A percentile compares a stretch with the other conserved stretches of the same genome.
phyloP scores from a whole-genome alignment of 164 flowering plant species.

The Nelumbo lutea region DNA sequence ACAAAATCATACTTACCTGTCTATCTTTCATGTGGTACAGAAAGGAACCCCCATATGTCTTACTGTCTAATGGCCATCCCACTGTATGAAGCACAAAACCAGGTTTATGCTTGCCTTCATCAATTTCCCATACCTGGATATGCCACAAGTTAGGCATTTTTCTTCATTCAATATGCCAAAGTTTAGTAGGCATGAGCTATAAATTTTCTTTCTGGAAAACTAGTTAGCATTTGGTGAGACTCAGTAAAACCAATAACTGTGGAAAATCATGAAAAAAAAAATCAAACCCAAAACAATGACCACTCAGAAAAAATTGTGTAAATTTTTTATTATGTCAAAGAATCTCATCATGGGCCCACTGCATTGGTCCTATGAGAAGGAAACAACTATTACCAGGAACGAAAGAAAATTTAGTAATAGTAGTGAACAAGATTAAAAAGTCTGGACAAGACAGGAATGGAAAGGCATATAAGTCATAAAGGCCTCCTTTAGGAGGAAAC shows the following conservation, averaged over 20 bases:
- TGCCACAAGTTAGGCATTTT: background rate
- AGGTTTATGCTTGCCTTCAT: conserved; percentile 64
- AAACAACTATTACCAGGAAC: background rate
- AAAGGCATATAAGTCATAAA: background rate
- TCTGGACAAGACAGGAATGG: background rate
- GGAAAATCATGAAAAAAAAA: background rate
- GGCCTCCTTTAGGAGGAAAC: background rate
- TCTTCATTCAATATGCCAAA: no score
- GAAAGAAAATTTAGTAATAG: background rate
- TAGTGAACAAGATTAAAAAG: background rate
- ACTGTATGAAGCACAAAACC: conserved; percentile 87
- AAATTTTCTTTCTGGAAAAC: background rate
- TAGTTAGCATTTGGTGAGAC: background rate
- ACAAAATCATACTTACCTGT: conserved; percentile 39
- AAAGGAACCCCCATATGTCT: conserved; percentile 97
- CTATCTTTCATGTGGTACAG: conserved; percentile 94
- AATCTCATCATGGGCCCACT: background rate
- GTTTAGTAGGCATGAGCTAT: background rate
- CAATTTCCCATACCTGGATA: conserved; percentile 92
- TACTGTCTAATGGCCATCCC: conserved; percentile 94
- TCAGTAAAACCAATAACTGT: background rate
- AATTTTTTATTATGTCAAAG: background rate
- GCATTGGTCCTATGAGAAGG: background rate
- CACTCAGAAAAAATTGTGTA: background rate
- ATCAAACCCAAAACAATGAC: background rate